Evolutionary conservation across 2,329 filamentous ascomycete genomes (phyloP).

Genomic region (Aspergillus carbonarius): DNA sequence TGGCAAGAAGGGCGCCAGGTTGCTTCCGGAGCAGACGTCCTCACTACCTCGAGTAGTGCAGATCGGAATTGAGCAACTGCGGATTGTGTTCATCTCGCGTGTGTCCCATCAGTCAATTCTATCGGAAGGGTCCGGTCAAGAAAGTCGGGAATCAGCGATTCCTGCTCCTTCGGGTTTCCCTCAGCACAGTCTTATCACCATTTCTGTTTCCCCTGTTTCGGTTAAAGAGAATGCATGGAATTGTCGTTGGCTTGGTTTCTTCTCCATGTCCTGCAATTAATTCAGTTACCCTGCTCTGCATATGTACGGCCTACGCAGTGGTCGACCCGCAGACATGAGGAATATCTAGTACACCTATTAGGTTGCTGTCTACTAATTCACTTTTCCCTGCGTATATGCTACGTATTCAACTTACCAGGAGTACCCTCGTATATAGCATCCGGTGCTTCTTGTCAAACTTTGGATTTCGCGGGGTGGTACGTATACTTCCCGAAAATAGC

Average conservation of each 20-base stretch:
- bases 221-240: constrained; percentile 38
- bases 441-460: not conserved
- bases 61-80: constrained; percentile 21
- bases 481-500: not conserved
- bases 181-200: constrained; percentile 23
- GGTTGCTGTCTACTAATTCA: not conserved
- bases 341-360: not conserved
- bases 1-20: constrained; percentile 22
- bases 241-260: constrained; percentile 17
- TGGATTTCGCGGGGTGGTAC: not conserved
- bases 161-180: constrained; percentile 22
- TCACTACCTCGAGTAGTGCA: constrained; percentile 19
- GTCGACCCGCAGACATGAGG: not conserved
- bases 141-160: constrained; percentile 22
- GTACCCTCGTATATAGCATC: not conserved
- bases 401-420: not conserved
- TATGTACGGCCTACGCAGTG: not conserved
- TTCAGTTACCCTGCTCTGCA: not conserved
- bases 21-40: constrained; percentile 15
- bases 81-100: constrained; percentile 20
- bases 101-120: constrained; percentile 11
- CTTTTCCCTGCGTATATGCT: not conserved
- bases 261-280: not conserved
- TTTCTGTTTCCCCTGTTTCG: constrained; percentile 22
- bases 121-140: constrained; percentile 17